Evolutionary conservation across 495 filamentous ascomycete species (phyloP).

Genomic region (Friedmanniomyces simplex): DNA sequence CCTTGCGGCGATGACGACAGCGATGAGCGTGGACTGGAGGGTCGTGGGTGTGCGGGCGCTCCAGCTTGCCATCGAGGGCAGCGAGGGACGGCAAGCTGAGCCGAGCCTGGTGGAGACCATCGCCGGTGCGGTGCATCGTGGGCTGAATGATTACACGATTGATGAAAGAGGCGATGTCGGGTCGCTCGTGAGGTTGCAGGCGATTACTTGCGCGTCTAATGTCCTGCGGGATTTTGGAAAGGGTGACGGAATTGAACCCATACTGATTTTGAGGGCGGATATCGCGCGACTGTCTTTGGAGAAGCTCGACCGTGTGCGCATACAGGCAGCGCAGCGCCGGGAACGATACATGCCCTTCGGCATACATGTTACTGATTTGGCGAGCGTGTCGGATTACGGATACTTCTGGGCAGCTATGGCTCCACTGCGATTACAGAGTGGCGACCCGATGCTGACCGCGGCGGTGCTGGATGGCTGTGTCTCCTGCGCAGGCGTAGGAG

Average conservation of each 20-base stretch:
- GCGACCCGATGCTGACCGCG: not conserved
- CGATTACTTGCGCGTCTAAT: constrained; percentile 47
- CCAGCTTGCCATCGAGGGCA: not conserved
- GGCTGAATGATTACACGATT: constrained; percentile 77
- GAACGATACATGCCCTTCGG: not conserved
- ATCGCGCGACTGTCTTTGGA: constrained; percentile 67
- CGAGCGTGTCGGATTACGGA: constrained; percentile 27
- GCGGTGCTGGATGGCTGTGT: constrained; percentile 62
- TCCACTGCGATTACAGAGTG: not conserved
- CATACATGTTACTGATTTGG: not conserved
- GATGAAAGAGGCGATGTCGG: constrained; percentile 82
- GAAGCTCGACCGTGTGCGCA: constrained; percentile 78
- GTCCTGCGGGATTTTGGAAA: not conserved
- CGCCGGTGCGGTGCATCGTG: constrained; percentile 20
- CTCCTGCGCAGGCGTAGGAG: constrained; percentile 68
- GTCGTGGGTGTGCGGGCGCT: constrained; percentile 11
- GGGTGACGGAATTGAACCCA: not conserved
- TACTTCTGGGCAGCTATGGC: constrained; percentile 24
- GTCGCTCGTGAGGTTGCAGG: constrained; percentile 68
- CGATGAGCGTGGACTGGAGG: constrained; percentile 17
- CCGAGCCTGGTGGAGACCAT: constrained; percentile 15
- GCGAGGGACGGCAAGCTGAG: not conserved
- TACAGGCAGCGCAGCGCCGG: constrained; percentile 46
- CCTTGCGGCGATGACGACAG: not conserved
- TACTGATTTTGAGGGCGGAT: constrained; percentile 20